These are phyloP conservation scores for Anacardium occidentale DNA, from an alignment of 345 rosid genomes.

Conservation along the genomic window DNA sequence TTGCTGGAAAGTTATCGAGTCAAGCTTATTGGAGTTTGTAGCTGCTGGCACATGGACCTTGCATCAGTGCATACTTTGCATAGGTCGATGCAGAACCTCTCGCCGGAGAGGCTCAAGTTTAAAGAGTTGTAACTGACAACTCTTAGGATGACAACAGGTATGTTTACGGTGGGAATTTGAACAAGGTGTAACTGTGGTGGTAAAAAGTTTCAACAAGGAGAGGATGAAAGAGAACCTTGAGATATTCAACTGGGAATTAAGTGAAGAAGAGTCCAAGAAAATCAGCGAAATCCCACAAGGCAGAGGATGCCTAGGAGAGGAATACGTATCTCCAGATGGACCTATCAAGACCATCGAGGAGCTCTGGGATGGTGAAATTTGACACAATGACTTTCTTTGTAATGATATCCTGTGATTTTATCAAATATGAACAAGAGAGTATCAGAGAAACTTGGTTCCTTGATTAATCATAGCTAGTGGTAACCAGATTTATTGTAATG, in stretches of 20 bases:
- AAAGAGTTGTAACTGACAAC: too few species aligned
- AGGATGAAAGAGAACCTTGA: slow-evolving; percentile 59
- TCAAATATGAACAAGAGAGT: slow-evolving; percentile 15
- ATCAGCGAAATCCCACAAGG: slow-evolving; percentile 50
- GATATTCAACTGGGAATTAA: slow-evolving; percentile 57
- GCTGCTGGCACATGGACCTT: too few species aligned
- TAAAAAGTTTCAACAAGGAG: slow-evolving; percentile 55
- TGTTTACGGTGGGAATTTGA: slow-evolving; percentile 64
- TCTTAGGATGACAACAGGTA: slow-evolving; percentile 31
- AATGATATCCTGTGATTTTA: not conserved
- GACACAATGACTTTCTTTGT: slow-evolving; percentile 7
- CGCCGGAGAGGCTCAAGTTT: too few species aligned
- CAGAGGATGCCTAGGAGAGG: slow-evolving; percentile 33
- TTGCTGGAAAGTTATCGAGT: too few species aligned
- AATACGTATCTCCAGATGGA: slow-evolving; percentile 34
- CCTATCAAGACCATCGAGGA: slow-evolving; percentile 39
- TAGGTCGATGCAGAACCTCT: too few species aligned
- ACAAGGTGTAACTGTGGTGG: slow-evolving; percentile 47
- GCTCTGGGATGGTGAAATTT: slow-evolving; percentile 51
- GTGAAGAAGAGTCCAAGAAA: slow-evolving; percentile 40
- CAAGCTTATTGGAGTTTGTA: too few species aligned
- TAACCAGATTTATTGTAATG: not conserved
- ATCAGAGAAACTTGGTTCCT: slow-evolving; percentile 38
- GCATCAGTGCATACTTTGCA: too few species aligned
- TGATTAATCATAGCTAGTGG: not conserved